These are phyloP conservation scores for Xylariomycetidae sp. DNA, from an alignment of 2,329 filamentous ascomycete species.

Conservation along the genomic window DNA sequence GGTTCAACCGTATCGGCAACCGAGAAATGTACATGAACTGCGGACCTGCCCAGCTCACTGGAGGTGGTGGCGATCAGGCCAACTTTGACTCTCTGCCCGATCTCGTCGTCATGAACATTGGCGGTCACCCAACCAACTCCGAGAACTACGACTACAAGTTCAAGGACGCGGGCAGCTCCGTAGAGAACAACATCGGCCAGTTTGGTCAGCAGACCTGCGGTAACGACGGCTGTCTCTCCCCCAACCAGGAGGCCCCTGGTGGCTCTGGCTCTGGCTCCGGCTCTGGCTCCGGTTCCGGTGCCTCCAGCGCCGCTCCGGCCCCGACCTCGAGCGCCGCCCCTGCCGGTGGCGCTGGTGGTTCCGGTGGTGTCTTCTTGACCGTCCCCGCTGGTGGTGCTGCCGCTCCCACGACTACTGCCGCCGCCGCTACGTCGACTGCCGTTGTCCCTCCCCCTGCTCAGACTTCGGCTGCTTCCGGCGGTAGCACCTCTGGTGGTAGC, in stretches of 20 bases:
- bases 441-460: slow-evolving; percentile 9
- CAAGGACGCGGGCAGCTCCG: slow-evolving; percentile 57
- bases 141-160: slow-evolving; percentile 56
- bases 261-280: slow-evolving; percentile 23
- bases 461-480: slow-evolving; percentile 15
- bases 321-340: slow-evolving; percentile 8
- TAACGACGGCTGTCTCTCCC: slow-evolving; percentile 11
- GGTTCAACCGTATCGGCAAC: slow-evolving; percentile 91
- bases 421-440: slow-evolving; percentile 9
- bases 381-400: slow-evolving; percentile 17
- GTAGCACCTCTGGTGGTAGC: slow-evolving; percentile 15
- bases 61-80: slow-evolving; percentile 39
- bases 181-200: slow-evolving; percentile 41
- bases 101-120: slow-evolving; percentile 71
- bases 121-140: slow-evolving; percentile 16
- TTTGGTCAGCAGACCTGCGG: slow-evolving; percentile 28
- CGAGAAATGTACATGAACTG: slow-evolving; percentile 99
- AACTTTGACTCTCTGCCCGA: slow-evolving; percentile 60
- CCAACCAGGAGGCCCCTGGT: slow-evolving; percentile 10
- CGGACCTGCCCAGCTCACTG: slow-evolving; percentile 63
- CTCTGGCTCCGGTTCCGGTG: slow-evolving; percentile 8
- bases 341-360: slow-evolving; percentile 11
- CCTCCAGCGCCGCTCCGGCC: slow-evolving; percentile 1
- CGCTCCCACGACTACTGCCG: slow-evolving; percentile 15
- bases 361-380: slow-evolving; percentile 30